Evolutionary conservation across 805 yeast species (phyloP), one percentile per base, ranked within the genome.

Genomic region (Phaffomyces opuntiae): DNA sequence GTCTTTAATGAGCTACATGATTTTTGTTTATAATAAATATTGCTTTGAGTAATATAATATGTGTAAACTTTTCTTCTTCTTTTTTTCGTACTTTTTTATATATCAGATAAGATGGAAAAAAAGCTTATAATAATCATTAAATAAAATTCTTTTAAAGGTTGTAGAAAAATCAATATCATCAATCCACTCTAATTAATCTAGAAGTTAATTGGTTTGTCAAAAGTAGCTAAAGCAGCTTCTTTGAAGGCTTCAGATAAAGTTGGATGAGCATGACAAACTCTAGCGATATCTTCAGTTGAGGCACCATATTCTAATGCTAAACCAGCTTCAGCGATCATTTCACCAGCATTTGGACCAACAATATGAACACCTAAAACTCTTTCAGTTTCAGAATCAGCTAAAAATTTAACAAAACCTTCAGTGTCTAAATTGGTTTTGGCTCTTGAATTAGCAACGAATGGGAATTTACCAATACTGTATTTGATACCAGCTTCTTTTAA

Each of bases 251-350:
- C 99, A 26, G 96, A 77, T 57, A 93, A 75, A 34, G 99, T 93
- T 67, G 99, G 99, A 72, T 93, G 99, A 48, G 99, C 98, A 63
- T 93, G 99, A 69, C 97, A 91, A 37, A 88, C 87, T 74, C 99
- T 86, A 52, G 97, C 95, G 60, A 93, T 77, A 65, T 93, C 99
- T 74, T 93, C 99, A 44, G 96, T 87, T 43, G 95, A 83, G 46
- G 99, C 99, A 68, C 99, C 99, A 72, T 93, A 93, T 74, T 93
- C 99, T 53, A 93, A 68, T 39, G 99, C 99, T 65, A 93, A 78
- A 56, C 96, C 95, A 53, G 89, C 97, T 75, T 95, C 99, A 55
- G 95, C 98, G 66, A 93, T 93, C 96, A 93, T 87, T 77, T 93
- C 99, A 72, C 99, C 99, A 49, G 99, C 99, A 64, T 87, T 90